Percentiles rank a stretch among this genome's conserved stretches.
These are phyloP conservation scores for Dipodascus albidus DNA, from an alignment of 805 yeast species.

Conservation along the genomic window DNA sequence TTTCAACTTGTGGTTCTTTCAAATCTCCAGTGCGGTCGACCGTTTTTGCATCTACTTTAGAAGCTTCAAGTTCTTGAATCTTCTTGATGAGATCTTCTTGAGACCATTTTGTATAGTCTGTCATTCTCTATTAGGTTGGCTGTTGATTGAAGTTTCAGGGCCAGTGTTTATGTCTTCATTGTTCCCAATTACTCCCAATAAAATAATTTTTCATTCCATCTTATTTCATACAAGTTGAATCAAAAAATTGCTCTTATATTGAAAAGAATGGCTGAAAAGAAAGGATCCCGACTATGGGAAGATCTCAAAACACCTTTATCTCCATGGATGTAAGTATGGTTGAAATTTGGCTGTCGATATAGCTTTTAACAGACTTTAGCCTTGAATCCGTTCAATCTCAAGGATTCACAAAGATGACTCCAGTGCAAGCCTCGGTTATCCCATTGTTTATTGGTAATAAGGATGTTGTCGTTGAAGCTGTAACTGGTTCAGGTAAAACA, in stretches of 20 bases:
- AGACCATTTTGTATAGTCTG: conserved; percentile 49
- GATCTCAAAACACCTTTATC: conserved; percentile 39
- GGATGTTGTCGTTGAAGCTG: conserved; percentile 95
- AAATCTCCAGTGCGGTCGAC: not conserved
- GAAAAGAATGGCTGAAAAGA: conserved; percentile 4
- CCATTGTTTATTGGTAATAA: conserved; percentile 76
- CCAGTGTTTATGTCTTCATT: too few species aligned
- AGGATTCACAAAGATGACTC: conserved; percentile 80
- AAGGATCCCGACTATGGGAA: conserved; percentile 49
- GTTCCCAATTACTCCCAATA: conserved; percentile 1
- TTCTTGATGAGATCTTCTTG: conserved; percentile 50
- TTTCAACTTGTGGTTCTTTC: conserved; percentile 5
- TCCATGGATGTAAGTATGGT: conserved; percentile 46
- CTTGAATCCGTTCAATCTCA: conserved; percentile 55
- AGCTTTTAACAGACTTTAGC: conserved; percentile 1
- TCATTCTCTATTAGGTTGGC: not conserved
- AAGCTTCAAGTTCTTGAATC: conserved; percentile 38
- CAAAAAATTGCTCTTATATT: not conserved
- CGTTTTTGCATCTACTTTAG: too few species aligned
- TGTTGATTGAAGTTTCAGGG: not conserved
- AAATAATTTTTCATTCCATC: conserved; percentile 3
- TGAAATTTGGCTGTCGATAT: not conserved
- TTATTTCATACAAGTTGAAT: conserved; percentile 1
- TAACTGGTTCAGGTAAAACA: conserved; percentile 97
- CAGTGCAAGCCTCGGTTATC: conserved; percentile 92